phyloP scores from a whole-genome alignment of 305 asterid genomes.

The Solanum aculeatissimum region DNA sequence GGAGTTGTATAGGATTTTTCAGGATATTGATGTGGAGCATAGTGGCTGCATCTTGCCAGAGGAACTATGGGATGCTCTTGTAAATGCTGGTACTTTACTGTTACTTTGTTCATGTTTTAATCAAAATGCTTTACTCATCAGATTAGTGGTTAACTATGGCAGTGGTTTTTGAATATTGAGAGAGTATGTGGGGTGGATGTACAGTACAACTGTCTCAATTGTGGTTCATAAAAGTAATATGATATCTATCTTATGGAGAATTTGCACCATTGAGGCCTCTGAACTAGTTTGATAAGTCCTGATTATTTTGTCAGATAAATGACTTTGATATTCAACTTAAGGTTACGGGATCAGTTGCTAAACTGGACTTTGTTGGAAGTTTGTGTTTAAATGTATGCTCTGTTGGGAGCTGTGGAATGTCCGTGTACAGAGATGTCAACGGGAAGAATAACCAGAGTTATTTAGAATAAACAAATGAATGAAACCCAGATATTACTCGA shows the following conservation, averaged over 20 bases:
- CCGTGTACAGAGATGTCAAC: not conserved
- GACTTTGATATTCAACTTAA: not conserved
- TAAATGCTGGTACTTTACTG: conserved; percentile 73
- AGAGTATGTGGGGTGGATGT: not conserved
- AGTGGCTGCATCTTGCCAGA: conserved; percentile 96
- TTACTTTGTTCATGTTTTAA: not conserved
- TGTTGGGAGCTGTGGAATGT: not conserved
- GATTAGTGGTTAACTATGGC: not conserved
- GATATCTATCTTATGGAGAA: not conserved
- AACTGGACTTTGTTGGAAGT: not conserved
- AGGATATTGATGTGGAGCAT: conserved; percentile 97
- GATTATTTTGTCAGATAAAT: not conserved
- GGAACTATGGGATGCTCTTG: conserved; percentile 97
- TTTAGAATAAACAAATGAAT: not conserved
- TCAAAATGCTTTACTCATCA: not conserved
- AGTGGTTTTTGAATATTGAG: not conserved
- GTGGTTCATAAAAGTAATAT: not conserved
- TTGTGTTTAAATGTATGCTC: not conserved
- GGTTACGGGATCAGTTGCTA: not conserved
- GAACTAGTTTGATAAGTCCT: not conserved
- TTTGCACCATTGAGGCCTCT: not conserved
- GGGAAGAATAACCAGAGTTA: not conserved
- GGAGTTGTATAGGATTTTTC: conserved; percentile 85
- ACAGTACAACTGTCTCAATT: not conserved
- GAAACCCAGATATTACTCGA: not conserved